Base-by-base conservation (phyloP, 306 rosid genomes). In the Luffa aegyptiaca region DNA sequence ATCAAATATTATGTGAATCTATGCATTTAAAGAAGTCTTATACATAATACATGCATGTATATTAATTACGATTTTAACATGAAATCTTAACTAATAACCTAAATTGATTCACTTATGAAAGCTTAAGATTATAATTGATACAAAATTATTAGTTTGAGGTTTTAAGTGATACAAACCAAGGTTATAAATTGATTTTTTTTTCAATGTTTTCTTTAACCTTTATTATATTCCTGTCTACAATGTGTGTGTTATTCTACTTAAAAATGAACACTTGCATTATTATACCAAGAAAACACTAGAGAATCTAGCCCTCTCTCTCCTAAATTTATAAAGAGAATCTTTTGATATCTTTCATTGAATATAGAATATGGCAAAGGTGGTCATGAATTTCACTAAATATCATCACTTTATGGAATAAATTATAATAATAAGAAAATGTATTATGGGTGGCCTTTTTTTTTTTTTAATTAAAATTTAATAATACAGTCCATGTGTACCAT, bases 331-430 rank as follows among this genome's bases (percentile, higher is more conserved):
- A 8, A 3, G 5, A 74, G 78, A 74, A 74, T 49, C 61, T 74
- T 51, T 51, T 74, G 13, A 73, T 49, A 73, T 73, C 61, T 51
- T 73, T 49, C 61, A 35, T 51, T 49, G 26, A 49, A 51, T 51
- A 74, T 74, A 74, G 78, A 74, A 74, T 74, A 74, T 51, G 78
- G 78, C 59, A 49, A 49, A 73, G 78, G 26, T 73, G 59, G 21
- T 26, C 42, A 4, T 26, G 78, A 48, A 33, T 46, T 73, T 73
- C 58, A 26, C 44, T 3, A 46, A 71, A 48, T 49, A 26, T 72
- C 39, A 9, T 73, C 16, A 16, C 62, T 48, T 73, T 33, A 49
- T 21, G 37, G 10, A 70, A 70, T 70, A 70, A 70, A 70, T 70
- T 11, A 5, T 45, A 70, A 46, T 44, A 42, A 42, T 41, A 66